Evolutionary conservation across 2,329 filamentous ascomycete species (phyloP).

Genomic region (Hymenoscyphus albidus): DNA sequence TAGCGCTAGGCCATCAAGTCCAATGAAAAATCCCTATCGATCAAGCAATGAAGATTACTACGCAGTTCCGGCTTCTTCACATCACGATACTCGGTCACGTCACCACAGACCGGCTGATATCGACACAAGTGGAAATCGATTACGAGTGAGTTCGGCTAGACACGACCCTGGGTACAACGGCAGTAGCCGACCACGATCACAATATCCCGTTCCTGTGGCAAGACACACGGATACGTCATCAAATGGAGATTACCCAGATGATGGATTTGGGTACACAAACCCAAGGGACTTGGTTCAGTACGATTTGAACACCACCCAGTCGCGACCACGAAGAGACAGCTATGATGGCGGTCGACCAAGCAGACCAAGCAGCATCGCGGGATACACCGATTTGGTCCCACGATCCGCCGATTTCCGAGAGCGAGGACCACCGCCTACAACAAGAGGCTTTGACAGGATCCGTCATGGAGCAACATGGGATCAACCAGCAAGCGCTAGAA

Average conservation of each 20-base stretch:
- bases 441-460: constrained; percentile 67
- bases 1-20: constrained; percentile 42
- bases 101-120: constrained; percentile 40
- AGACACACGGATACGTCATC: constrained; percentile 41
- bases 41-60: constrained; percentile 53
- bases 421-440: constrained; percentile 60
- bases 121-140: constrained; percentile 20
- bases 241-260: constrained; percentile 44
- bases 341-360: constrained; percentile 43
- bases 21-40: constrained; percentile 50
- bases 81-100: constrained; percentile 34
- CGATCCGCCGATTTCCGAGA: constrained; percentile 40
- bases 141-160: constrained; percentile 23
- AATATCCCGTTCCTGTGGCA: constrained; percentile 23
- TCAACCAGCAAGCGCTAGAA: constrained; percentile 40
- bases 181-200: constrained; percentile 23
- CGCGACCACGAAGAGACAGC: constrained; percentile 46
- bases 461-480: constrained; percentile 47
- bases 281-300: constrained; percentile 59
- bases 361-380: constrained; percentile 31
- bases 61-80: constrained; percentile 55
- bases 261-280: constrained; percentile 62
- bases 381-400: constrained; percentile 30
- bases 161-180: constrained; percentile 25
- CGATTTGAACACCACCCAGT: constrained; percentile 49